These are phyloP conservation scores for Stygiomarasmius scandens DNA, from an alignment of 1,284 basidiomycete genomes.

Conservation along the genomic window DNA sequence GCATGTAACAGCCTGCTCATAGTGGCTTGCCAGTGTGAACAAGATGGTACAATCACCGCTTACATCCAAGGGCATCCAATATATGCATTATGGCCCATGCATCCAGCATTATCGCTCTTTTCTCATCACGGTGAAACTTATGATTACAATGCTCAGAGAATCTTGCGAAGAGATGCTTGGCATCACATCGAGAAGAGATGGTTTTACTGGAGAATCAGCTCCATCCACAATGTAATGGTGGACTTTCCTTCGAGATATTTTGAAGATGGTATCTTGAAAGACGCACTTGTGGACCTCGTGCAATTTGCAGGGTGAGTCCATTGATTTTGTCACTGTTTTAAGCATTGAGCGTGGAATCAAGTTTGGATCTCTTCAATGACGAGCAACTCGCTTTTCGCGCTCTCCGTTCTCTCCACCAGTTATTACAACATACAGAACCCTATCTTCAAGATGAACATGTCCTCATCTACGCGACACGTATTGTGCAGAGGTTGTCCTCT, in stretches of 20 bases:
- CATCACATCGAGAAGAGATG: neutral
- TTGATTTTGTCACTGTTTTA: neutral
- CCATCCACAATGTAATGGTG: slow-evolving; percentile 5
- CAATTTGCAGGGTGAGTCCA: slow-evolving; percentile 10
- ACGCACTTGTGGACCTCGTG: slow-evolving; percentile 1
- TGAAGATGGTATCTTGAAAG: neutral
- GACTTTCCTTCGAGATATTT: neutral
- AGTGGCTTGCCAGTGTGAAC: neutral
- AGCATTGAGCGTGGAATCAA: no score
- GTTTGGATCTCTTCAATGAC: neutral
- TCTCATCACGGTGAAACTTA: neutral
- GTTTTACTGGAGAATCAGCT: slow-evolving; percentile 10
- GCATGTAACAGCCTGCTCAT: slow-evolving; percentile 7
- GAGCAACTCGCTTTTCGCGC: slow-evolving; percentile 5
- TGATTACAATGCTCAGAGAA: neutral
- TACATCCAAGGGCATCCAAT: slow-evolving; percentile 1
- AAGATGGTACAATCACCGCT: neutral
- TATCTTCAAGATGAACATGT: neutral
- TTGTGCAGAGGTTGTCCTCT: neutral
- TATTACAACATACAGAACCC: neutral
- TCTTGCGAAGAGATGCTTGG: slow-evolving; percentile 4
- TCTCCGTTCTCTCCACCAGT: slow-evolving; percentile 1
- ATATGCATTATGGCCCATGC: neutral
- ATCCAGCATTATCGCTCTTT: neutral
- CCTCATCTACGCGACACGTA: neutral